A percentile compares a stretch with the other conserved stretches of the same genome.
Evolutionary conservation across 495 filamentous ascomycete species (phyloP).

Genomic region (Lasiosphaeris hirsuta): DNA sequence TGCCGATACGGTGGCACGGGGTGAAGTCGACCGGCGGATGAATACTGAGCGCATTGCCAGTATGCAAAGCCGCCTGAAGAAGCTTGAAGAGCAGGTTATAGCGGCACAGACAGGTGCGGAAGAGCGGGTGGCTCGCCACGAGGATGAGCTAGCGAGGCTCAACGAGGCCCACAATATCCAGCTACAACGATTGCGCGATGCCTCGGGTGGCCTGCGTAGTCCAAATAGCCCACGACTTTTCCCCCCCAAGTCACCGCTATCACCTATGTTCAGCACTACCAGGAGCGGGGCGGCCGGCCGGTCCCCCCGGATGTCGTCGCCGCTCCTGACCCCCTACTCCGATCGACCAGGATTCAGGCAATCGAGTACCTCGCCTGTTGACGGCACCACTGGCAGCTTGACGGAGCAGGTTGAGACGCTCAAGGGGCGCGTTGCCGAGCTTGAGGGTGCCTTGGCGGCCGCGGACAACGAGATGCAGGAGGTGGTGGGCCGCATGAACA

Average conservation of each 20-base stretch:
- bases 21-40: conserved; percentile 77
- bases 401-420: conserved; percentile 68
- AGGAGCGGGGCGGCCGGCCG: conserved; percentile 29
- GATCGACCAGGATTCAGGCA: conserved; percentile 28
- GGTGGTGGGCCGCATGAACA: conserved; percentile 87
- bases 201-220: conserved; percentile 32
- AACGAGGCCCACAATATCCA: conserved; percentile 75
- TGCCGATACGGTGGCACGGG: conserved; percentile 78
- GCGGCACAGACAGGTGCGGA: conserved; percentile 82
- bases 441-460: conserved; percentile 76
- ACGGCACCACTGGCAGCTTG: conserved; percentile 44
- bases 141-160: conserved; percentile 75
- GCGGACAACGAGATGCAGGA: conserved; percentile 94
- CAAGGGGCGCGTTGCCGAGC: conserved; percentile 59
- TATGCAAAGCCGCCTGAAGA: conserved; percentile 73
- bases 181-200: conserved; percentile 68
- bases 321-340: conserved; percentile 14
- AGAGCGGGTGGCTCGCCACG: conserved; percentile 74
- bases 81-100: conserved; percentile 79
- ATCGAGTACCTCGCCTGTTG: conserved; percentile 37
- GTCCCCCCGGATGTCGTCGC: conserved; percentile 47
- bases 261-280: conserved; percentile 56
- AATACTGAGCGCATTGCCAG: conserved; percentile 77
- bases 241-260: conserved; percentile 55
- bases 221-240: conserved; percentile 43